Conservation (phyloP, 495 filamentous ascomycete species). For the Tuber calosporum region DNA sequence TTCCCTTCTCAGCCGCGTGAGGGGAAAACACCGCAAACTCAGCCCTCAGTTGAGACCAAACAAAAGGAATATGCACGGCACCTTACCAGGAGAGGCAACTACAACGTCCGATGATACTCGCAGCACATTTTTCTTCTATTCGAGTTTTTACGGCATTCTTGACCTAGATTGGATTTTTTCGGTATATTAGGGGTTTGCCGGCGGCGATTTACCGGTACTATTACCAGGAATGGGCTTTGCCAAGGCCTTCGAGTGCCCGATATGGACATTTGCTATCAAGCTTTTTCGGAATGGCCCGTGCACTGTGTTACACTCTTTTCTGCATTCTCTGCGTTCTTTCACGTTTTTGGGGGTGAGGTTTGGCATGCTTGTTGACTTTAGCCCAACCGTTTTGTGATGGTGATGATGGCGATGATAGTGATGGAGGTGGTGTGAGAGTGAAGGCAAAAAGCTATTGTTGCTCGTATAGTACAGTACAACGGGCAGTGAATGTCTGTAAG, state of each 20-base stretch:
- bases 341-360: not conserved
- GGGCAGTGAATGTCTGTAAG: not conserved
- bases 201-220: not conserved
- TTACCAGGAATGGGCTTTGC: not conserved
- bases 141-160: too few species aligned
- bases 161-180: not conserved
- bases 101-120: too few species aligned
- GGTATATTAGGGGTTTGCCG: not conserved
- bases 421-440: too few species aligned
- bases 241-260: not conserved
- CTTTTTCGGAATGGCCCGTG: not conserved
- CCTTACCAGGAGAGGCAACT: too few species aligned
- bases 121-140: too few species aligned
- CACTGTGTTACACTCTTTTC: not conserved
- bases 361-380: not conserved
- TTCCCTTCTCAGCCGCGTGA: too few species aligned
- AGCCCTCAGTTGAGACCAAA: too few species aligned
- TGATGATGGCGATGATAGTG: too few species aligned
- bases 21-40: too few species aligned
- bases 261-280: not conserved
- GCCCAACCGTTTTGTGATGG: too few species aligned
- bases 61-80: too few species aligned
- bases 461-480: not conserved
- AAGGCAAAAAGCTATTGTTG: too few species aligned
- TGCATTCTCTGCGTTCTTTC: not conserved